A percentile compares a stretch with the other conserved stretches of the same genome.
Evolutionary conservation across 352 stramenopile species (phyloP).

Genomic region (Nothophytophthora sp.): DNA sequence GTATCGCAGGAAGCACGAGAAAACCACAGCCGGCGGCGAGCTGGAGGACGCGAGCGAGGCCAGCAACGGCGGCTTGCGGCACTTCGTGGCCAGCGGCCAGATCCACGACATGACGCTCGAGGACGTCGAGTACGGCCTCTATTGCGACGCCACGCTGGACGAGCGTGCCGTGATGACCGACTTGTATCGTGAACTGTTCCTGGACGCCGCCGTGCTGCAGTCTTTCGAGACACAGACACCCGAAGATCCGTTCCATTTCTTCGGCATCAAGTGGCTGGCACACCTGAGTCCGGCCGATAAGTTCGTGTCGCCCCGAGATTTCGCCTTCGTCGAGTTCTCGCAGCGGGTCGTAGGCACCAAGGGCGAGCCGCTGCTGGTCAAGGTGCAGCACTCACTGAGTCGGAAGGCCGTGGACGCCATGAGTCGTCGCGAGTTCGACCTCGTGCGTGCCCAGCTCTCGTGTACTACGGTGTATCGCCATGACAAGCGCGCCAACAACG

Average conservation of each 20-base stretch:
- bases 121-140: conserved; percentile 54
- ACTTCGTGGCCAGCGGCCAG: conserved; percentile 48
- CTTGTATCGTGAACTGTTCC: conserved; percentile 41
- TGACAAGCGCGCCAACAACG: conserved; percentile 40
- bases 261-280: conserved; percentile 52
- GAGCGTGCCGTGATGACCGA: conserved; percentile 49
- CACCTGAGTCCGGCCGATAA: conserved; percentile 46
- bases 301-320: conserved; percentile 51
- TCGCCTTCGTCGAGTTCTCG: conserved; percentile 50
- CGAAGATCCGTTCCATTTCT: conserved; percentile 48
- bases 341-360: conserved; percentile 28
- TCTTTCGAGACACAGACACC: conserved; percentile 37
- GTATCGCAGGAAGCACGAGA: conserved; percentile 47
- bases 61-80: conserved; percentile 26
- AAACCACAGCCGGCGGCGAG: conserved; percentile 10
- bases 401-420: conserved; percentile 34
- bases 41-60: conserved; percentile 12
- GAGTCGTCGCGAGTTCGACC: conserved; percentile 45
- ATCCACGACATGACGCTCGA: conserved; percentile 50
- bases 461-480: conserved; percentile 51
- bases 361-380: conserved; percentile 43
- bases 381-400: conserved; percentile 41
- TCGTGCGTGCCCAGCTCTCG: conserved; percentile 39
- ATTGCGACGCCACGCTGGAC: conserved; percentile 45
- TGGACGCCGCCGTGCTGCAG: conserved; percentile 44